Conservation (phyloP, 176 grass and related monocot species). For the Dactylis glomerata region DNA sequence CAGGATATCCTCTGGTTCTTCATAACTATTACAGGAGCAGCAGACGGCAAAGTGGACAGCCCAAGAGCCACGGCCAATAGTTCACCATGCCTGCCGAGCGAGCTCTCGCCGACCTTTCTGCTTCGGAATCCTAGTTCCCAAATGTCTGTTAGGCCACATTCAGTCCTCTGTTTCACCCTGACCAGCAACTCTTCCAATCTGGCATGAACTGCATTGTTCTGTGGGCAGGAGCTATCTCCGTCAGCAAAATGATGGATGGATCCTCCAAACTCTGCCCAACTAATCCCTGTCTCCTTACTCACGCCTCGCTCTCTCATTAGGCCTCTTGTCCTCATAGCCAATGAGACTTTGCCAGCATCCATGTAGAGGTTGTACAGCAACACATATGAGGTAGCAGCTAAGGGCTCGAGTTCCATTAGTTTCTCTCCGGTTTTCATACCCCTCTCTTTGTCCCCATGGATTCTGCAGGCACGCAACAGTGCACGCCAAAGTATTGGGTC, state of each 20-base stretch:
- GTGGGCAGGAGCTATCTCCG: constrained; percentile 20
- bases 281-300: constrained; percentile 42
- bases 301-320: constrained; percentile 77
- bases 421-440: constrained; percentile 44
- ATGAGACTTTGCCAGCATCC: constrained; percentile 64
- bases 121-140: constrained; percentile 61
- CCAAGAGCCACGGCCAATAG: constrained; percentile 57
- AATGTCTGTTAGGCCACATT: constrained; percentile 20
- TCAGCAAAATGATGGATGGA: constrained; percentile 45
- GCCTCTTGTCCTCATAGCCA: constrained; percentile 86
- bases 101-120: constrained; percentile 37
- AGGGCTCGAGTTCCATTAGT: constrained; percentile 61
- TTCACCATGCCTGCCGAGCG: constrained; percentile 57
- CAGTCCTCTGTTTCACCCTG: constrained; percentile 51
- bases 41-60: constrained; percentile 35
- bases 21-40: constrained; percentile 54
- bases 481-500: constrained; percentile 49
- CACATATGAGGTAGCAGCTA: constrained; percentile 56
- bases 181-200: constrained; percentile 45
- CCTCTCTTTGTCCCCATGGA: constrained; percentile 61
- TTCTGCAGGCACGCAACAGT: constrained; percentile 55
- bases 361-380: constrained; percentile 73
- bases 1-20: constrained; percentile 78
- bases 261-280: constrained; percentile 64
- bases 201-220: constrained; percentile 24